Conservation (phyloP, 106 monocot species). For the Dioscorea zingiberensis region DNA sequence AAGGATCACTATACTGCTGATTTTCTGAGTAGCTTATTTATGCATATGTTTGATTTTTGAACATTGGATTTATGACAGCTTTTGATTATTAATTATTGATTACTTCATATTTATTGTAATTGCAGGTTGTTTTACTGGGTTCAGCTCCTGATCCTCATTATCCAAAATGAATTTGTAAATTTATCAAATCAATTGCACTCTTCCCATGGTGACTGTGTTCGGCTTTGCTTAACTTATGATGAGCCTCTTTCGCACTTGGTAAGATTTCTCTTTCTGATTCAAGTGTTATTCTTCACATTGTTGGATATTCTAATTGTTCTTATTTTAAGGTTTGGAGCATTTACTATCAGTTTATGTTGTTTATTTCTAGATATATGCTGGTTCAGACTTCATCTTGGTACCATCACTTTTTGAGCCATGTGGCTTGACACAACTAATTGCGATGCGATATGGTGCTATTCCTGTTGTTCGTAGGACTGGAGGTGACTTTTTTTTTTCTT, state of each 20-base stretch:
- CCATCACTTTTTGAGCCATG: slow-evolving; percentile 98
- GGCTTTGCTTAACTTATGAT: slow-evolving; percentile 83
- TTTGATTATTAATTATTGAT: neutral
- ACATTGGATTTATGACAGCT: no score
- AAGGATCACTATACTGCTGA: no score
- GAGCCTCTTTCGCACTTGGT: slow-evolving; percentile 98
- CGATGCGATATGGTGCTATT: slow-evolving; percentile 97
- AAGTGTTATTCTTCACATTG: no score
- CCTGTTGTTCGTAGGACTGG: slow-evolving; percentile 97
- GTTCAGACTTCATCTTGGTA: slow-evolving; percentile 92
- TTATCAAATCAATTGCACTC: slow-evolving; percentile 80
- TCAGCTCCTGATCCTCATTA: slow-evolving; percentile 91
- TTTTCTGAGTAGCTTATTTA: no score
- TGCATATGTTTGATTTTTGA: no score
- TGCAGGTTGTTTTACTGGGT: slow-evolving; percentile 90
- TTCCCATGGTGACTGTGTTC: slow-evolving; percentile 58
- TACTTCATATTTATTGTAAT: neutral
- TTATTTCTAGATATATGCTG: slow-evolving; percentile 83
- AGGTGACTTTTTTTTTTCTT: slow-evolving; percentile 32
- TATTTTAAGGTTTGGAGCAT: no score
- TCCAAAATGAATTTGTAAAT: slow-evolving; percentile 85
- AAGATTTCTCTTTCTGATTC: slow-evolving; percentile 4
- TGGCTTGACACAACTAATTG: slow-evolving; percentile 87
- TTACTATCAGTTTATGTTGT: neutral
- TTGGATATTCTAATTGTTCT: no score